Evolutionary conservation across 768 basidiomycete species (phyloP).

Genomic region (Pisolithus marmoratus): DNA sequence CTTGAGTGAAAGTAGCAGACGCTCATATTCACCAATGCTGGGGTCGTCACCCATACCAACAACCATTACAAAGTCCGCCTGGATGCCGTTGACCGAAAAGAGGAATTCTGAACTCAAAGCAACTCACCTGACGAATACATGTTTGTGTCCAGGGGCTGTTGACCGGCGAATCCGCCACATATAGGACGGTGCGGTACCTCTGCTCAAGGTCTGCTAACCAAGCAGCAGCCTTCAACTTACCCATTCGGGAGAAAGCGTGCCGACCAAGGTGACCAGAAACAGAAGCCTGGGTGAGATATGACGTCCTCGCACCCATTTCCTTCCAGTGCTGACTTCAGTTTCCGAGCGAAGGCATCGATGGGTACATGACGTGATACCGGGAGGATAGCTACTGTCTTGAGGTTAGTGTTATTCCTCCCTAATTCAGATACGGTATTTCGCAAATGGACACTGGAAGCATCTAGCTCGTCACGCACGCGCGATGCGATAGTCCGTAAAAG

Average conservation of each 20-base stretch:
- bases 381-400: constrained; percentile 91
- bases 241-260: constrained; percentile 95
- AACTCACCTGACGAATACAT: constrained; percentile 85
- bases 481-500: constrained; percentile 87
- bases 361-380: constrained; percentile 86
- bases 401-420: constrained; percentile 75
- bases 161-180: constrained; percentile 94
- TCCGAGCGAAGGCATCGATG: constrained; percentile 82
- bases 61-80: constrained; percentile 93
- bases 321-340: constrained; percentile 83
- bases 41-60: constrained; percentile 94
- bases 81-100: constrained; percentile 4
- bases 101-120: not conserved
- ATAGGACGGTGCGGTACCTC: constrained; percentile 87
- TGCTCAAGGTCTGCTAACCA: constrained; percentile 98
- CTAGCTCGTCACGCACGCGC: constrained; percentile 80
- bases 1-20: constrained; percentile 89
- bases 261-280: constrained; percentile 88
- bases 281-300: constrained; percentile 90
- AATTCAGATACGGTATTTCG: constrained; percentile 53
- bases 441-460: constrained; percentile 48
- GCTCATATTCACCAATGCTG: constrained; percentile 88
- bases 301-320: constrained; percentile 90
- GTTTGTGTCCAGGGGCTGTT: constrained; percentile 98
- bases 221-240: constrained; percentile 85